Base-by-base conservation (phyloP, 306 rosid genomes). In the Potentilla sterilis region DNA sequence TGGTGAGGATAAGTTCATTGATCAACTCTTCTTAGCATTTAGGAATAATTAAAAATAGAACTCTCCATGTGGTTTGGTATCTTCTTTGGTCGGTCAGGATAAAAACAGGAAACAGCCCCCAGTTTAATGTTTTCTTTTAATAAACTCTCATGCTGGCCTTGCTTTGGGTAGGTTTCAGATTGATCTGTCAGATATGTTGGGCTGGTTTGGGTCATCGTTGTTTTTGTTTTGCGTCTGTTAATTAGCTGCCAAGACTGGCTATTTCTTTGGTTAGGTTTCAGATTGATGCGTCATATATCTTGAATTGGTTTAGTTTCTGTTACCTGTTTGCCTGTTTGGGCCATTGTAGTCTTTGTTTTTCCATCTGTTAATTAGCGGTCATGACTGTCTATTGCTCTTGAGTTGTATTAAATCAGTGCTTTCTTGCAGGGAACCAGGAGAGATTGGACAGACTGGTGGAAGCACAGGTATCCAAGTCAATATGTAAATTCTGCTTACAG, bases 401-500 rank as follows among this genome's bases (percentile, higher is more conserved):
- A 32, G 44, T 74, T 28, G 43, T 44, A 28, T 65, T 75, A 16
- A 37, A 4, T 58, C 43, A 8, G 47, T 58, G 64, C 37, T 24
- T 46, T 59, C 65, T 49, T 68, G 81, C 85, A 85, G 88, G 81
- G 82, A 62, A 42, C 73, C 75, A 22, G 71, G 81, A 35, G 81
- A 75, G 77, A 78, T 72, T 32, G 71, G 79, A 43, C 83, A 78
- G 77, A 78, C 77, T 49, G 85, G 72, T 75, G 88, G 81, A 81
- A 62, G 66, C 70, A n/a, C 81, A 85, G 85, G 85, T 85, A 84
- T 66, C 69, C 59, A 35, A 75, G 82, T 67, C 58, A 13, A 51
- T 81, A 40, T 40, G 44, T 61, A 69, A 34, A 22, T 35, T 66
- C 40, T 42, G 57, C 22, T 75, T 40, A 7, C 6, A 21, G 1